Base-by-base conservation (phyloP, 306 rosid species). In the Myrica gale region DNA sequence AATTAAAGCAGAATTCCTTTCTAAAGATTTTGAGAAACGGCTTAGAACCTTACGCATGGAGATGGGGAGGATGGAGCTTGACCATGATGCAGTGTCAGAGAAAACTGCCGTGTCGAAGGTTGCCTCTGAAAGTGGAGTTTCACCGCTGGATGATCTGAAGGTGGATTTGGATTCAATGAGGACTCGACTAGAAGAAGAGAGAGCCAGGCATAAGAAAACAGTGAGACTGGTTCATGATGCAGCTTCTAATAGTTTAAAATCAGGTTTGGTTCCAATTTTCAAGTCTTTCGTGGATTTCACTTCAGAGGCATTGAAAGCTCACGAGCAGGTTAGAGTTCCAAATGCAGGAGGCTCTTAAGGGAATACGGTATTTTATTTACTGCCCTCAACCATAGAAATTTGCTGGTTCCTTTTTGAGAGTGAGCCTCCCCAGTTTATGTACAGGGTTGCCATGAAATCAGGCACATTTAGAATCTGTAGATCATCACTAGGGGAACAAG, bases 201-300 rank as follows among this genome's bases (percentile, higher is more conserved):
- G 91, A 81, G 87, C 81, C 42, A 87, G 83, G 71, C 99, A 96
- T 70, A 89, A 88, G 80, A 92, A 92, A 80, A 91, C 98, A 53
- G 48, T 92, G 54, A 92, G 85, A 69, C 77, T 87, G 76, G 93
- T 90, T 71, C 89, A 85, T 11, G 88, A 82, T 61, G 90, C 89
- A 57, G 98, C 99, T 87, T 90, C 93, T 32, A 90, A 70, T 74
- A 90, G 96, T 78, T 80, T 92, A 76, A 89, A 90, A 57, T 79
- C 88, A 7, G 98, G 99, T 68, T 82, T 96, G 89, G 80, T 93
- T 80, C 99, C 99, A 61, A 96, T 96, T 52, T 92, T 96, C 21
- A 89, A 89, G 91, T 89, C 97, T 23, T 73, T 96, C 77, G 97
- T 84, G 77, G 87, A 82, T 74, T 96, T 92, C 83, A 88, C 91